Base-by-base conservation (phyloP, 2,329 filamentous ascomycete genomes). In the Bipolaris cookei region DNA sequence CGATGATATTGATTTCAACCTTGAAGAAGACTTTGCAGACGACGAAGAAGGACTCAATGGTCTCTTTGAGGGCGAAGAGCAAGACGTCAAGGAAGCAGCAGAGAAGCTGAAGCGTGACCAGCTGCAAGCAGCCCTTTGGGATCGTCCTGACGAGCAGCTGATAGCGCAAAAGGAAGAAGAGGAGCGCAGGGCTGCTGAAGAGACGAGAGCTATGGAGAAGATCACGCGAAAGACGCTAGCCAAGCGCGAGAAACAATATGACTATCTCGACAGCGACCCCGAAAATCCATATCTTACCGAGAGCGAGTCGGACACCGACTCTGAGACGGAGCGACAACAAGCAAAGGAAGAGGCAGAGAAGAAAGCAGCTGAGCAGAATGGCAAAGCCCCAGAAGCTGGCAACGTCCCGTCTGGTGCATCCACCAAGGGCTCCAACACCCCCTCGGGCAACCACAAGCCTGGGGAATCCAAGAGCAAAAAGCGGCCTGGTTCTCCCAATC, bases 91-190 rank as follows among this genome's bases (percentile, higher is more conserved):
- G 62, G 85, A 87, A 55, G 87, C 87, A 18, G 86, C 85, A 13
- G 80, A 84, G 32, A 83, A 82, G 57, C 84, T 92, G 68, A 91
- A 90, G 76, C 84, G 85, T 21, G 90, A 93, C 75, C 92, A 96
- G 75, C 82, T 96, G n/a, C 87, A 88, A 50, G 94, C 94, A 7
- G 96, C 96, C 69, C 81, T 95, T 2, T 97, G 96, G 65, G 90
- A 96, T 69, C 80, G 81, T 11, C 80, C 79, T 43, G 75, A 81
- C 41, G 79, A 82, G 53, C 68, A 76, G 43, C 77, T 80, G 48
- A 73, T 79, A 23, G 88, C 95, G 61, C 83, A 91, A 61, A 85
- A 90, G 61, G 87, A 91, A 67, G 78, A 88, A 66, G 79, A 85
- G 65, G 85, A 87, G 69, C 82, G 89, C 72, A 85, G 86, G 18